Base-by-base conservation (phyloP, 139 green algal genomes). In the Yamagishiella unicocca region DNA sequence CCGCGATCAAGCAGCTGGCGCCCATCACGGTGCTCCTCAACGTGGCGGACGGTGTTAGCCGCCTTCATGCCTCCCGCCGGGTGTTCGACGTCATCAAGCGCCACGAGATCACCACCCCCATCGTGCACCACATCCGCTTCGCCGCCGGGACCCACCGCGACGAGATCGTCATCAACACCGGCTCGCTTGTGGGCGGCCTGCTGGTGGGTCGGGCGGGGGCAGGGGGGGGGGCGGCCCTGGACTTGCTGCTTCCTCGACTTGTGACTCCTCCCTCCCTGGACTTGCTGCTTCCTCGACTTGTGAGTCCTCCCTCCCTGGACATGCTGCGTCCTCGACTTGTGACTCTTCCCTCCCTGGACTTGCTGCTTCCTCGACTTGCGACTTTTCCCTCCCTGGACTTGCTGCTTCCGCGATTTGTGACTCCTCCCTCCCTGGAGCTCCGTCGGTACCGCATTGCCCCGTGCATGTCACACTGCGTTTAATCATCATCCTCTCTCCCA, bases 51-150 rank as follows among this genome's bases (percentile, higher is more conserved):
- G 93, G 93, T 53, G 87, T 96, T 14, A 94, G 81, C 50, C 92
- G 96, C 58, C 87, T 99, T 43, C 97, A 99, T 88, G 91, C 95
- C 14, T 96, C 92, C 1, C 77, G 96, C 54, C 95, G 97, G 40
- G 89, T 99, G 37, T 99, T 99, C 89, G 96, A 99, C 80, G 72
- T 90, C 35, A 74, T 99, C 53, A 91, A 95, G 84, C 50, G 71
- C 53, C 74, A 95, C 24, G 80, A 85, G 4, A 87, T 96, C 73
- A 94, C 92, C 50, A 82, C 96, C 0, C 93, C 98, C 8, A 94
- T 99, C 35, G 95, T 99, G 84, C 98, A 99, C 93, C 94, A 98
- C 92, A 94, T 94, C 61, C 50, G 71, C 40, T 97, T 95, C 87
- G 46, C 87, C 42, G 80, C 89, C 21, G 85, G 94, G 73, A 82